These are phyloP conservation scores for Gossypium longicalyx DNA, from an alignment of 345 rosid species.

Conservation along the genomic window DNA sequence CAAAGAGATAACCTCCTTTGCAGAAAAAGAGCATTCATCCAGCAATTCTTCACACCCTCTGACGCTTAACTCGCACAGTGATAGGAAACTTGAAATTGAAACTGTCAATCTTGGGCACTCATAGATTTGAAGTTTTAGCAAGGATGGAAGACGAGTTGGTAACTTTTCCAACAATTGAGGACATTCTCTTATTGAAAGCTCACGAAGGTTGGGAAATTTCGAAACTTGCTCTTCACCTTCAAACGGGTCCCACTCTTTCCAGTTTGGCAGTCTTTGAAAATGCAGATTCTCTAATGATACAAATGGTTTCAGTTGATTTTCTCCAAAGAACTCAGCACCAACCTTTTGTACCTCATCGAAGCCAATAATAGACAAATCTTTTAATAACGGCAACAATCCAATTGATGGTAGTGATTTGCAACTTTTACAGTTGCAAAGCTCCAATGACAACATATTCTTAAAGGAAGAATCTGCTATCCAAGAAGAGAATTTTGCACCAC, in stretches of 20 bases:
- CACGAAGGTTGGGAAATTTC: no score
- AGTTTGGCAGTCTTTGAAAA: background rate
- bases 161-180: background rate
- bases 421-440: background rate
- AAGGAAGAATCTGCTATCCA: background rate
- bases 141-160: background rate
- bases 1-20: background rate
- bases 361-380: background rate
- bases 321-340: background rate
- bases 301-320: background rate
- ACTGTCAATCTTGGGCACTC: background rate
- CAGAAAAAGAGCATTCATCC: background rate
- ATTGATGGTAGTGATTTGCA: background rate
- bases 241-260: background rate
- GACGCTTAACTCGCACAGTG: background rate
- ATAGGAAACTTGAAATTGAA: background rate
- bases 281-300: background rate
- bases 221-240: no score
- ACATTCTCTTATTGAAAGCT: background rate
- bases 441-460: no score
- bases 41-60: background rate
- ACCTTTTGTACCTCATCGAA: background rate
- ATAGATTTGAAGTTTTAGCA: background rate
- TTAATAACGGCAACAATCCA: background rate
- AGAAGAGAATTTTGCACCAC: background rate